phyloP scores from a whole-genome alignment of 2,329 filamentous ascomycete genomes.

The Penicillium brevicompactum region DNA sequence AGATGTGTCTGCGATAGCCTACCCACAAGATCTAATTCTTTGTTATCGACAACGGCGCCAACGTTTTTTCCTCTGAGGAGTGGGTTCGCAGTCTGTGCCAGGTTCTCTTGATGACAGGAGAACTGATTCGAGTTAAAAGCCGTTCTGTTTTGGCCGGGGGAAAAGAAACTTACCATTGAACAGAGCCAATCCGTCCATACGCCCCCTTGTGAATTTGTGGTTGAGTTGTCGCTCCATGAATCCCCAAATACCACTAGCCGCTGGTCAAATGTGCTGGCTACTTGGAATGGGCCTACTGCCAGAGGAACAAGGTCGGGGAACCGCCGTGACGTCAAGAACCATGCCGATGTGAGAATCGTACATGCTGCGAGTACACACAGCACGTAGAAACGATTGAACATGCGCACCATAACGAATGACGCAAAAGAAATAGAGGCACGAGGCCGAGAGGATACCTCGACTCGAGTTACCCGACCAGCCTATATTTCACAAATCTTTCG shows the following conservation, averaged over 20 bases:
- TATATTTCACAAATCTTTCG: background rate
- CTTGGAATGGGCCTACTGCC: slow-evolving; percentile 18
- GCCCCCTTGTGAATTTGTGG: slow-evolving; percentile 27
- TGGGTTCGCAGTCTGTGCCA: slow-evolving; percentile 33
- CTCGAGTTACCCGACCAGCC: background rate
- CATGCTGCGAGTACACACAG: slow-evolving; percentile 32
- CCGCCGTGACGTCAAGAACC: slow-evolving; percentile 29
- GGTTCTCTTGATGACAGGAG: slow-evolving; percentile 38
- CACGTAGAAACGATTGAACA: slow-evolving; percentile 34
- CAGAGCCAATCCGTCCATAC: slow-evolving; percentile 42
- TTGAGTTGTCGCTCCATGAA: slow-evolving; percentile 42
- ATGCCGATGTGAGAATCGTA: slow-evolving; percentile 33
- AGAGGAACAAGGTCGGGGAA: slow-evolving; percentile 22
- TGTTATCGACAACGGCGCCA: slow-evolving; percentile 38
- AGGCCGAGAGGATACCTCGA: background rate
- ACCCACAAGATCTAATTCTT: slow-evolving; percentile 29
- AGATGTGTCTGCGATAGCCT: slow-evolving; percentile 30
- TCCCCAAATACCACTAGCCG: slow-evolving; percentile 43
- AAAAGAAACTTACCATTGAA: slow-evolving; percentile 30
- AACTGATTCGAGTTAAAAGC: slow-evolving; percentile 20
- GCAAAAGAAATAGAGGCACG: background rate
- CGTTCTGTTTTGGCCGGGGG: background rate
- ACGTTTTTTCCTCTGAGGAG: slow-evolving; percentile 25
- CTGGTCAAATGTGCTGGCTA: slow-evolving; percentile 25
- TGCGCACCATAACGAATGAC: slow-evolving; percentile 22